Evolutionary conservation across 2,329 filamentous ascomycete genomes (phyloP).

Genomic region (Aspergillus luchuensis): DNA sequence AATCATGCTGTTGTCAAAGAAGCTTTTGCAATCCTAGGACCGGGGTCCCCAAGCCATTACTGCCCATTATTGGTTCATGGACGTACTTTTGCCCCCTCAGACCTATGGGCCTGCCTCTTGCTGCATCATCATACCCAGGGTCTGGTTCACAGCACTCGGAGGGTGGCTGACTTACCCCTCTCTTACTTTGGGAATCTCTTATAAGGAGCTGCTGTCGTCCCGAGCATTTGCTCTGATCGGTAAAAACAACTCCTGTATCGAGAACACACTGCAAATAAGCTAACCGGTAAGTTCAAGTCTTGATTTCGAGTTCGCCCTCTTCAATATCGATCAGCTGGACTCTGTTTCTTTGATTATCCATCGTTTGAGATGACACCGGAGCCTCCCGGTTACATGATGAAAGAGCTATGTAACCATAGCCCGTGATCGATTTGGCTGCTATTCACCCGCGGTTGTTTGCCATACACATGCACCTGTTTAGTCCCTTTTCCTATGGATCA

Average conservation of each 20-base stretch:
- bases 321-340: neutral
- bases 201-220: neutral
- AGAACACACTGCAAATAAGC: neutral
- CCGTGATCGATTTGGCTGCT: neutral
- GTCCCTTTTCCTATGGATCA: neutral
- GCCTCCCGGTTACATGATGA: neutral
- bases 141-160: conserved; percentile 11
- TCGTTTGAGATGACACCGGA: neutral
- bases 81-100: conserved; percentile 7
- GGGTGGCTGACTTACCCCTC: conserved; percentile 19
- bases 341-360: neutral
- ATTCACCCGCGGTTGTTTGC: neutral
- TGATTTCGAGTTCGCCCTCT: neutral
- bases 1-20: conserved; percentile 6
- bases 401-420: neutral
- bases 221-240: neutral
- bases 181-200: neutral
- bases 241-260: neutral
- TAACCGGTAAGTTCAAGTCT: neutral
- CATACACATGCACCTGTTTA: neutral
- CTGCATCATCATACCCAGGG: conserved; percentile 15
- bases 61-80: conserved; percentile 14
- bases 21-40: conserved; percentile 10
- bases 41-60: conserved; percentile 2
- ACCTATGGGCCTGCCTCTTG: conserved; percentile 1